These are phyloP conservation scores for Saturnispora halmiae DNA, from an alignment of 805 yeast species.

Conservation along the genomic window DNA sequence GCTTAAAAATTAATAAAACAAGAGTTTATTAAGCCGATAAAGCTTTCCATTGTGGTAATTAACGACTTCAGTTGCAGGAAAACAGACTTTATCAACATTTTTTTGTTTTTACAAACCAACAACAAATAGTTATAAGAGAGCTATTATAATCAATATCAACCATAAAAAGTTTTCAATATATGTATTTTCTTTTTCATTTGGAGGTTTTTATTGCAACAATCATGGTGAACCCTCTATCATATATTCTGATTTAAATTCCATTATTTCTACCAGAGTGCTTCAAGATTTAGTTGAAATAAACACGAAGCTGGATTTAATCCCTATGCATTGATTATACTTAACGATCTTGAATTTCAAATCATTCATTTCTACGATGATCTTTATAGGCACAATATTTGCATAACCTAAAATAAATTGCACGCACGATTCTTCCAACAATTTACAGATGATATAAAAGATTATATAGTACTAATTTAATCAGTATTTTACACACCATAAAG, in stretches of 20 bases:
- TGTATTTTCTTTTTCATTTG: slow-evolving; percentile 26
- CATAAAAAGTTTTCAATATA: slow-evolving; percentile 24
- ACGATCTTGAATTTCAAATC: slow-evolving; percentile 77
- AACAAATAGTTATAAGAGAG: no score
- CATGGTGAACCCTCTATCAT: slow-evolving; percentile 19
- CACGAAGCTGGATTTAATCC: slow-evolving; percentile 77
- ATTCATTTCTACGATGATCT: slow-evolving; percentile 62
- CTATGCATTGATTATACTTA: slow-evolving; percentile 80
- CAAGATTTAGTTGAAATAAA: slow-evolving; percentile 56
- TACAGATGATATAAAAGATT: no score
- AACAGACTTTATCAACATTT: slow-evolving; percentile 69
- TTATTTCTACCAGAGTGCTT: slow-evolving; percentile 76
- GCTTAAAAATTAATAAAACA: slow-evolving; percentile 31
- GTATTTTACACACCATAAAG: no score
- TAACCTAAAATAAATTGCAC: slow-evolving; percentile 67
- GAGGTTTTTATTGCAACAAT: slow-evolving; percentile 21
- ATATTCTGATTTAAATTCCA: slow-evolving; percentile 68
- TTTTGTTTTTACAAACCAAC: no score
- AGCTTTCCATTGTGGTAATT: slow-evolving; percentile 39
- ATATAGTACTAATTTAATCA: no score
- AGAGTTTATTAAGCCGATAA: slow-evolving; percentile 43
- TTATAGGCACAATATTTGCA: slow-evolving; percentile 72
- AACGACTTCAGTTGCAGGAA: slow-evolving; percentile 65
- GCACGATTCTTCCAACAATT: no score
- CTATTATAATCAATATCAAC: no score